Percentiles rank a stretch among this genome's conserved stretches.
These are phyloP conservation scores for Haematococcus sp. DNA, from an alignment of 139 green algal species.

Conservation along the genomic window DNA sequence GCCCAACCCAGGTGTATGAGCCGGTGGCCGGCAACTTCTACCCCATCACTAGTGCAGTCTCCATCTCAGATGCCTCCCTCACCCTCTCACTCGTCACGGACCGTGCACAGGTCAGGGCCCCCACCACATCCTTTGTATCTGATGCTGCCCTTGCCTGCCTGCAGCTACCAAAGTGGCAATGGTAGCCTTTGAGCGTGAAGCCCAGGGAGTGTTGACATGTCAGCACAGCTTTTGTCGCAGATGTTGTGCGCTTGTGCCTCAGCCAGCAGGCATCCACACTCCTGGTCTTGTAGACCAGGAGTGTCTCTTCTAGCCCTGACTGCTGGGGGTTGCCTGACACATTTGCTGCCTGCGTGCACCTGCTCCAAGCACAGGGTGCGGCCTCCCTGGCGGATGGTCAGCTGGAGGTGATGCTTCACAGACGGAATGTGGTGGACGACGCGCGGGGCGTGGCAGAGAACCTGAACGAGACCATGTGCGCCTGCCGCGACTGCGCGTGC, in stretches of 20 bases:
- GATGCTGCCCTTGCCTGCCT: too few species aligned
- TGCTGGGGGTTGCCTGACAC: too few species aligned
- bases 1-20: conserved; percentile 24
- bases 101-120: conserved; percentile 20
- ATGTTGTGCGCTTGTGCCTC: too few species aligned
- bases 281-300: too few species aligned
- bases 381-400: conserved; percentile 33
- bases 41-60: conserved; percentile 62
- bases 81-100: conserved; percentile 58
- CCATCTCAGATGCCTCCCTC: conserved; percentile 31
- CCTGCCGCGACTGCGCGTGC: conserved; percentile 55
- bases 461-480: conserved; percentile 74
- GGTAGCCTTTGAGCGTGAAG: too few species aligned
- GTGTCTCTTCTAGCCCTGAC: too few species aligned
- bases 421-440: conserved; percentile 53
- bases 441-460: conserved; percentile 65
- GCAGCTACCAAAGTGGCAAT: too few species aligned
- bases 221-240: too few species aligned
- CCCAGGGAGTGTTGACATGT: too few species aligned
- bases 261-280: too few species aligned
- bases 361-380: conserved; percentile 39
- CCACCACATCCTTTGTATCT: too few species aligned
- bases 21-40: conserved; percentile 74
- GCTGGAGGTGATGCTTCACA: conserved; percentile 50
- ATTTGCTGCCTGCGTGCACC: too few species aligned